Evolutionary conservation across 176 grass and related monocot genomes (phyloP).

Genomic region (Carex scoparia): DNA sequence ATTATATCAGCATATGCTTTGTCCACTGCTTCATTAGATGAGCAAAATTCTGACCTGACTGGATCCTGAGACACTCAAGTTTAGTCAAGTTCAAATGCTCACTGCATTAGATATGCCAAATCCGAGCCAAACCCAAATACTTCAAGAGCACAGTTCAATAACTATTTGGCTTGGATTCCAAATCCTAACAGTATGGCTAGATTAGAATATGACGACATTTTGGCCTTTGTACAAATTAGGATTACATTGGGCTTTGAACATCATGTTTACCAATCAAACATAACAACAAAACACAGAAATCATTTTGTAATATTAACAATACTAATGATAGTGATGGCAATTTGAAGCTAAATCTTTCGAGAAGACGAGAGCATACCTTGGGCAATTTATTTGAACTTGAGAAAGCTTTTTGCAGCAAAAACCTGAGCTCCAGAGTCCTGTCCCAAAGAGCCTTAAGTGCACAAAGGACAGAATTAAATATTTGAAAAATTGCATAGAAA

Average conservation of each 20-base stretch:
- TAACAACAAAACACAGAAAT: not conserved
- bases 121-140: not conserved
- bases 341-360: not conserved
- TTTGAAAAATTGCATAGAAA: not conserved
- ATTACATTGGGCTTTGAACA: not conserved
- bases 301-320: not conserved
- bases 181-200: not conserved
- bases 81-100: not conserved
- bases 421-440: slow-evolving; percentile 73
- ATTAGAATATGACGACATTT: not conserved
- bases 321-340: not conserved
- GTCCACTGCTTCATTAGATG: slow-evolving; percentile 43
- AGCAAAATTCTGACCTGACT: slow-evolving; percentile 53
- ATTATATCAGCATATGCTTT: slow-evolving; percentile 62
- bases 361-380: slow-evolving; percentile 36
- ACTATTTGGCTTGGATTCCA: not conserved
- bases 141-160: not conserved
- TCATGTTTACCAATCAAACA: not conserved
- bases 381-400: slow-evolving; percentile 87
- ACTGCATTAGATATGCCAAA: not conserved
- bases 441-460: slow-evolving; percentile 67
- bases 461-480: slow-evolving; percentile 13
- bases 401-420: slow-evolving; percentile 80
- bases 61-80: slow-evolving; percentile 52
- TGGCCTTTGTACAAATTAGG: not conserved